A percentile compares a stretch with the other conserved stretches of the same genome.
These are phyloP conservation scores for Fusarium sp. DNA, from an alignment of 2,329 filamentous ascomycete genomes.

Conservation along the genomic window DNA sequence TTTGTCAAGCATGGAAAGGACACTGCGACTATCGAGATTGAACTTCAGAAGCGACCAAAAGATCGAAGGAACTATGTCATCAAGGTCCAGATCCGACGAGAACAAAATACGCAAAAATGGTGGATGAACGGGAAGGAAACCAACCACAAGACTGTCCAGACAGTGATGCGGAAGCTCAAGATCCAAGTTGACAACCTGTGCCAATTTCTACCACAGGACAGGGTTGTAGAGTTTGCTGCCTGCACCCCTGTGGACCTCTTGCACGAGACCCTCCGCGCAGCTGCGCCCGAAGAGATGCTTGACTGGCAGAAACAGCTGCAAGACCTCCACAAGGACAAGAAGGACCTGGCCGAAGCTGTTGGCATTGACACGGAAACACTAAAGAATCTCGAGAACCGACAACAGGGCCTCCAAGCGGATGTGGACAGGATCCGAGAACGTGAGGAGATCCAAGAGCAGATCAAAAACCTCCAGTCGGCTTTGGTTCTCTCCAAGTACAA, in stretches of 20 bases:
- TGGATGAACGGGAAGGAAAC: constrained; percentile 75
- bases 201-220: constrained; percentile 95
- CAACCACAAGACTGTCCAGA: constrained; percentile 72
- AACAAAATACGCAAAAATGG: constrained; percentile 85
- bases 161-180: constrained; percentile 75
- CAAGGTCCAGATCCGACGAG: constrained; percentile 79
- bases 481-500: constrained; percentile 74
- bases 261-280: constrained; percentile 87
- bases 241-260: constrained; percentile 85
- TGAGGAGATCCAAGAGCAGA: constrained; percentile 71
- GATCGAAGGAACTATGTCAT: constrained; percentile 77
- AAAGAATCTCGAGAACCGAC: constrained; percentile 75
- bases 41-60: constrained; percentile 75
- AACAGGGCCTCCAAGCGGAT: constrained; percentile 79
- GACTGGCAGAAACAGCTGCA: constrained; percentile 82
- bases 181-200: constrained; percentile 99
- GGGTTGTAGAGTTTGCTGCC: constrained; percentile 92
- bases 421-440: constrained; percentile 86
- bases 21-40: constrained; percentile 87
- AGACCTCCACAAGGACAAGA: constrained; percentile 73
- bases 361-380: constrained; percentile 71
- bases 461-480: constrained; percentile 72
- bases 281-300: constrained; percentile 83
- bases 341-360: constrained; percentile 67
- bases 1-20: constrained; percentile 91